Evolutionary conservation across 805 yeast genomes (phyloP).

Genomic region (Sugiyamaella americana): DNA sequence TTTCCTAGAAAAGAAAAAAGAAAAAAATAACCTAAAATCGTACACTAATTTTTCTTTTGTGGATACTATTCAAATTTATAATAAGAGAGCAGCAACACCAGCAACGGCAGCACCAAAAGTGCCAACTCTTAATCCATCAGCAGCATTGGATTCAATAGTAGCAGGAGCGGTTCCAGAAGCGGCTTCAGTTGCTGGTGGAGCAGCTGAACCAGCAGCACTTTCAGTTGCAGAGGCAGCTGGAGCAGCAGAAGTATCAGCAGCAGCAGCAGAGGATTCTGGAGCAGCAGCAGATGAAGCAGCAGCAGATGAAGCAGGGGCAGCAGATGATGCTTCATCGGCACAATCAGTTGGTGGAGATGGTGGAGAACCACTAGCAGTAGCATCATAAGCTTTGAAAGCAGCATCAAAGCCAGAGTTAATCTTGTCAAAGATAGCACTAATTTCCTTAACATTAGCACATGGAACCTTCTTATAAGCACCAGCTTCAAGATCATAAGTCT

Average conservation of each 20-base stretch:
- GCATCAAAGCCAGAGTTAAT: conserved; percentile 10
- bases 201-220: conserved; percentile 1
- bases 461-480: conserved; percentile 17
- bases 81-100: conserved; percentile 15
- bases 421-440: conserved; percentile 12
- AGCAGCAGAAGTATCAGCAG: conserved; percentile 3
- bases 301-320: conserved; percentile 16
- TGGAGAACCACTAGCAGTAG: conserved; percentile 8
- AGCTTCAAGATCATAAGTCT: conserved; percentile 21
- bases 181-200: conserved; percentile 4
- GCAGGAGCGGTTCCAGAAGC: conserved; percentile 2
- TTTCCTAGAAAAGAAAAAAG: no score
- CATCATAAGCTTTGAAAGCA: conserved; percentile 12
- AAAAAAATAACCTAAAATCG: no score
- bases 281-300: conserved; percentile 5
- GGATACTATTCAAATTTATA: no score
- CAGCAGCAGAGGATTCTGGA: conserved; percentile 4
- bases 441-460: conserved; percentile 13
- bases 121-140: conserved; percentile 8
- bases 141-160: not conserved
- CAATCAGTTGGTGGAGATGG: conserved; percentile 10
- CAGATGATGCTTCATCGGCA: conserved; percentile 14
- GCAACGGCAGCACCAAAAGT: conserved; percentile 6
- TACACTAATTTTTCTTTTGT: no score
- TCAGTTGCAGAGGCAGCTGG: conserved; percentile 1